Base-by-base conservation (phyloP, 2,329 filamentous ascomycete genomes). In the Tolypocladium cylindrosporum region DNA sequence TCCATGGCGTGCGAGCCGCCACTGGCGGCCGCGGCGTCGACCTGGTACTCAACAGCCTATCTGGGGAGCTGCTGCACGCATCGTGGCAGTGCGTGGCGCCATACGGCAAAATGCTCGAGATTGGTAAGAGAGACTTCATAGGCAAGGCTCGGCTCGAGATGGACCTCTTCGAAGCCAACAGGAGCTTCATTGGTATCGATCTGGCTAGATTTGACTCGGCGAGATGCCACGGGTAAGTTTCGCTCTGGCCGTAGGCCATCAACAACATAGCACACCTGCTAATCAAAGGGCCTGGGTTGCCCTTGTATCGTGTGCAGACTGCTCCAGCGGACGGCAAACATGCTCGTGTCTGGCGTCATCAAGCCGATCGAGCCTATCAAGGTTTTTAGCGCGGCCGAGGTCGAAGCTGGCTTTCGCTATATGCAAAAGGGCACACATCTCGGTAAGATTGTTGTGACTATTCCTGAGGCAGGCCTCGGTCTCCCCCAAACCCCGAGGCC, bases 111-210 rank as follows among this genome's bases (percentile, higher is more conserved):
- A 68, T 75, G 57, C 42, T 75, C 0, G 73, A 75, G 55, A 67
- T 75, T 34, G 71, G 71, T 2, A 71, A 70, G 51, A 63, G 65
- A 19, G 71, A 74, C 55, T 61, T 74, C 14, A 31, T 64, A 1
- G 70, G 71, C 2, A 70, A 72, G 11, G 72, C 68, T 3, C 63
- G 65, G 4, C 68, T 82, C 2, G 71, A 73, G 3, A 78, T 82
- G 77, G 59, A 67, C 0, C 67, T 69, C 0, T 81, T 82, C 43
- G 64, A 69, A 0, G 57, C 58, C 0, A 72, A 69, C 5, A 65
- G 71, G 0, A 65, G 64, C 5, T 74, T 70, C 21, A 56, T 62
- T 4, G 65, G 65, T 41, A 56, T 75, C 2, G 72, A 75, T 36
- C 36, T 36, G 36, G 36, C 36, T 11, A 10, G 36, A 36, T 36